Base-by-base conservation (phyloP, 305 asterid species). In the Withania somnifera region DNA sequence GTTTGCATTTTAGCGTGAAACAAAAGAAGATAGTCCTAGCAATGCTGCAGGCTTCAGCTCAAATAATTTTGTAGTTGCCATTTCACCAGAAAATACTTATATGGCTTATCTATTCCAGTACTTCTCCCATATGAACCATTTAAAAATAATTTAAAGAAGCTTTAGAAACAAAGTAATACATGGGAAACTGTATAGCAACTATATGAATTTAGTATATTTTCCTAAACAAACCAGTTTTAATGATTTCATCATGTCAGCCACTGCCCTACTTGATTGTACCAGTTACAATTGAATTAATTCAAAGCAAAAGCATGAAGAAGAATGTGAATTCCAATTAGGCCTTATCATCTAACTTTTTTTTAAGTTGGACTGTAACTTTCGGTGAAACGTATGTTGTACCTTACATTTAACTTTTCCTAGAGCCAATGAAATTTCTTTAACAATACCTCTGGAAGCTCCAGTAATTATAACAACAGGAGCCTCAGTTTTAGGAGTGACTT, bases 401-500 rank as follows among this genome's bases (percentile, higher is more conserved):
- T 94, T 95, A 88, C 98, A 94, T 42, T 98, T 98, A 82, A 98
- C 91, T 88, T 90, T 95, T 7, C 98, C 99, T 60, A 95, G 89
- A 86, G 98, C 85, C 90, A 95, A 73, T 14, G 99, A 97, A 87
- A 95, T 90, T 61, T 98, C 97, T 90, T 87, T 95, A 15, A 98
- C 99, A 7, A 95, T 95, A 45, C 99, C 99, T 86, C 99, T 90
- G 57, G 99, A 95, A 51, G 98, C 98, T 75, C 99, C 98, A 78
- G 99, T 95, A 77, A 95, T 86, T 78, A 95, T 84, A 82, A 94
- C 93, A 84, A 94, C 98, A 9, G 99, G 95, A 76, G 95, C 89
- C 86, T 94, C 97, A 56, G 90, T 88, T 86, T 89, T 91, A 83
- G 87, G 88, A 77, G 84, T 54, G 50, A 89, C 85, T 87, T 87